Percentiles rank a stretch among this genome's conserved stretches.
phyloP scores from a whole-genome alignment of 805 yeast genomes.

The Danielozyma ontarioensis region DNA sequence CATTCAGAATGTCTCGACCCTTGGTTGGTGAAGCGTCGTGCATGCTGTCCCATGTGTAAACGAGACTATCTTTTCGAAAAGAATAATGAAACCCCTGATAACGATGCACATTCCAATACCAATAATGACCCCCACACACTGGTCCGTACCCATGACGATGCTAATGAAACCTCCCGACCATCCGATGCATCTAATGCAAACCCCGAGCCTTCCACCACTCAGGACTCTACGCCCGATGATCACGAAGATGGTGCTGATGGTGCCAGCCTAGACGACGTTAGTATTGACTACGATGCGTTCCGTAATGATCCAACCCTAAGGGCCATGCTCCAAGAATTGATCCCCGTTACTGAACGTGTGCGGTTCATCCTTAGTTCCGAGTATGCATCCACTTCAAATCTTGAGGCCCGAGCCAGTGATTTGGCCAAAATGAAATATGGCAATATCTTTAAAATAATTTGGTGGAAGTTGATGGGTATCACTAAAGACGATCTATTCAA shows the following conservation, averaged over 20 bases:
- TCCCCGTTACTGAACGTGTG: constrained; percentile 39
- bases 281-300: constrained; percentile 26
- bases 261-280: constrained; percentile 1
- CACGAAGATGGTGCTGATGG: constrained; percentile 11
- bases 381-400: constrained; percentile 24
- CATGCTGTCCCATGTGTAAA: constrained; percentile 83
- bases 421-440: constrained; percentile 31
- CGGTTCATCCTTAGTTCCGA: constrained; percentile 34
- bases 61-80: constrained; percentile 53
- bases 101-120: background rate
- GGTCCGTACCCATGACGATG: background rate
- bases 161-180: background rate
- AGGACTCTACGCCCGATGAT: constrained; percentile 4
- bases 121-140: constrained; percentile 1
- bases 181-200: background rate
- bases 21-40: constrained; percentile 70
- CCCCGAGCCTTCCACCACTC: background rate
- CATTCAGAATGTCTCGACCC: constrained; percentile 78
- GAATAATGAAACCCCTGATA: constrained; percentile 2
- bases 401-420: constrained; percentile 42
- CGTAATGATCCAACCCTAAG: constrained; percentile 34
- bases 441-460: constrained; percentile 25
- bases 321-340: constrained; percentile 32
- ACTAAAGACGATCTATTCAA: constrained; percentile 42
- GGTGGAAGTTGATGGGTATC: constrained; percentile 59